A percentile compares a stretch with the other conserved stretches of the same genome.
Conservation (phyloP, 1,139 yeast species). For the Nematodospora anomalae region DNA sequence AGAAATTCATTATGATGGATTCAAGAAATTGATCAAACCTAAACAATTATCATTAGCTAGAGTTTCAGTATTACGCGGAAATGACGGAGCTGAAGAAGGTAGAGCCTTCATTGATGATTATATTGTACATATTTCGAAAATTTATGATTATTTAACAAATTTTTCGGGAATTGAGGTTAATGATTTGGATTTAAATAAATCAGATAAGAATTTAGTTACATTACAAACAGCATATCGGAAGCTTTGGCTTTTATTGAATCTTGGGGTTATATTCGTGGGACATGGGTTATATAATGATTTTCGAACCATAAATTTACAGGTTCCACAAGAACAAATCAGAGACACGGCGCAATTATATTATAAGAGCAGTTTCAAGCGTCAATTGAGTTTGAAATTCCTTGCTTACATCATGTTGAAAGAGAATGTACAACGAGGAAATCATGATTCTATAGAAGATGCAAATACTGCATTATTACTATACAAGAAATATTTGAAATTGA, state of each 20-base stretch:
- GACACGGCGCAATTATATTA: constrained; percentile 86
- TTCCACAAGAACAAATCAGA: constrained; percentile 79
- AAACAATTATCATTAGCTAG: constrained; percentile 79
- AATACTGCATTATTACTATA: constrained; percentile 78
- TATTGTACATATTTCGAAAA: constrained; percentile 68
- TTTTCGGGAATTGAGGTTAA: constrained; percentile 93
- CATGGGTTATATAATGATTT: constrained; percentile 93
- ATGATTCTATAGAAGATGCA: constrained; percentile 97
- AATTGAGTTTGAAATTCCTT: constrained; percentile 82
- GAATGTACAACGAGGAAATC: constrained; percentile 88
- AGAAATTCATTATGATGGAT: constrained; percentile 71
- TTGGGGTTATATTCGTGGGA: constrained; percentile 93
- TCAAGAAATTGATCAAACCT: constrained; percentile 69
- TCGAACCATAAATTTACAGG: constrained; percentile 86
- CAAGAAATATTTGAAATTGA: constrained; percentile 65
- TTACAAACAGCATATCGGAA: constrained; percentile 83
- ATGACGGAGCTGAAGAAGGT: constrained; percentile 63
- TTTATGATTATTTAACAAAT: constrained; percentile 83
- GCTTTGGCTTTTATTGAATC: constrained; percentile 81
- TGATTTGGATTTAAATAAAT: constrained; percentile 71
- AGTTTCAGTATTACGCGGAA: constrained; percentile 82
- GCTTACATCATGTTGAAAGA: constrained; percentile 76
- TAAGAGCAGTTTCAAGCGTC: constrained; percentile 68
- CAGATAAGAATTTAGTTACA: constrained; percentile 73
- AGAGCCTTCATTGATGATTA: constrained; percentile 92